Conservation (phyloP, 805 yeast genomes). For the Trichomonascus vanleenenianus region DNA sequence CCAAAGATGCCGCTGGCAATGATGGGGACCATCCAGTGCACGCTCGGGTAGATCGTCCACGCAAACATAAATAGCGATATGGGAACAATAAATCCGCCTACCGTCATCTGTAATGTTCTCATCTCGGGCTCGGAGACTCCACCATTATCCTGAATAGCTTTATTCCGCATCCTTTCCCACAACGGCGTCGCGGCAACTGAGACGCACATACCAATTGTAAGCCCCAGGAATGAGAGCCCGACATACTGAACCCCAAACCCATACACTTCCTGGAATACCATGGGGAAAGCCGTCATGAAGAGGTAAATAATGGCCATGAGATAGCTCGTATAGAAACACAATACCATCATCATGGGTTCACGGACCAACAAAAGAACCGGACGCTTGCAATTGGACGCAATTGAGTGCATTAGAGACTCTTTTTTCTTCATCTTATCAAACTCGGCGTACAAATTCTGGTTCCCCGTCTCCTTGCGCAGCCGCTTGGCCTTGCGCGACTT, state of each 20-base stretch:
- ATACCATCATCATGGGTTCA: conserved; percentile 49
- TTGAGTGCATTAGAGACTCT: conserved; percentile 35
- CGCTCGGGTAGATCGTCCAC: conserved; percentile 40
- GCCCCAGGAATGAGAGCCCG: conserved; percentile 53
- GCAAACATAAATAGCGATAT: conserved; percentile 46
- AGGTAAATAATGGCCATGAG: conserved; percentile 51
- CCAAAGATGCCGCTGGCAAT: conserved; percentile 50
- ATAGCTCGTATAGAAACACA: conserved; percentile 51
- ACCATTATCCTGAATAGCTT: conserved; percentile 33
- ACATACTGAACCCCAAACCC: conserved; percentile 41
- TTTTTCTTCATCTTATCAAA: conserved; percentile 51
- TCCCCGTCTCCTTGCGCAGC: conserved; percentile 41
- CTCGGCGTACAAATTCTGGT: conserved; percentile 34
- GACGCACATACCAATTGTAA: conserved; percentile 60
- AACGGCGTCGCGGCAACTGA: conserved; percentile 34
- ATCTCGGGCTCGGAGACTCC: conserved; percentile 43
- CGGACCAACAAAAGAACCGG: conserved; percentile 32
- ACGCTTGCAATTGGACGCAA: conserved; percentile 37
- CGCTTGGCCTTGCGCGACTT: conserved; percentile 56
- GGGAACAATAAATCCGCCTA: conserved; percentile 40
- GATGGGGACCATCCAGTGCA: conserved; percentile 50
- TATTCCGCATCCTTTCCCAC: conserved; percentile 24
- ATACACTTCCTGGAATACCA: conserved; percentile 43
- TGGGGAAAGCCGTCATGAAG: conserved; percentile 54
- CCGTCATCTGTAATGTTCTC: conserved; percentile 43